Base-by-base conservation (phyloP, 768 basidiomycete species). In the Punctularia strigosozonata region DNA sequence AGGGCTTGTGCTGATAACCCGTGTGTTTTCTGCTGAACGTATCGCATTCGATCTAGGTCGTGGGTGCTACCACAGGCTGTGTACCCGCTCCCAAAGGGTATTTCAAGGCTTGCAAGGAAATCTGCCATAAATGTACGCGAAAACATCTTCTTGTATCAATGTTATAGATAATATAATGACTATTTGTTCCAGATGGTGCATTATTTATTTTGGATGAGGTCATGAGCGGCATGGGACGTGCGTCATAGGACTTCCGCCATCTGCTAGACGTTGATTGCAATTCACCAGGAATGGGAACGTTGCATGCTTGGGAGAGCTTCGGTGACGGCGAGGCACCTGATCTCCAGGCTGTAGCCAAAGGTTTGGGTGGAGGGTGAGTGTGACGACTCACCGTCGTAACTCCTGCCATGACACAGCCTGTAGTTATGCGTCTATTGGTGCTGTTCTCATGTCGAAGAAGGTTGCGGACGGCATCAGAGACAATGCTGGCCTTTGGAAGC, bases 171-270 rank as follows among this genome's bases (percentile, higher is more conserved):
- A 15, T 30, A 30, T 10, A 30, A 30, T 10, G 15, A 10, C 28
- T 45, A 41, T 17, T 24, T 31, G 41, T 39, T n/a, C n/a, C n/a
- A n/a, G n/a, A 50, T 48, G 68, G 47, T 49, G 83, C 75, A 1
- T 58, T 94, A 14, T 80, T 90, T 56, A 86, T 91, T 30, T 68
- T 90, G 25, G 90, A 94, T 50, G 90, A 92, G 59, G 83, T 90
- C 33, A 90, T 92, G 88, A 77, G 79, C 52, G 87, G 87, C 31
- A 88, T 90, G 81, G 86, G 88, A 41, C 75, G 87, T 81, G 53
- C 59, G 82, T 66, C 26, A 24, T 38, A 10, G 24, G 23, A 15
- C 6, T 8, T 28, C 37, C 23, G 31, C 6, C 18, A 24, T 36
- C 26, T 38, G n/a, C 5, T 24, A 12, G 24, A 24, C 20, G 23